These are phyloP conservation scores for Acorus gramineus DNA, from an alignment of 106 monocot species.

Conservation along the genomic window DNA sequence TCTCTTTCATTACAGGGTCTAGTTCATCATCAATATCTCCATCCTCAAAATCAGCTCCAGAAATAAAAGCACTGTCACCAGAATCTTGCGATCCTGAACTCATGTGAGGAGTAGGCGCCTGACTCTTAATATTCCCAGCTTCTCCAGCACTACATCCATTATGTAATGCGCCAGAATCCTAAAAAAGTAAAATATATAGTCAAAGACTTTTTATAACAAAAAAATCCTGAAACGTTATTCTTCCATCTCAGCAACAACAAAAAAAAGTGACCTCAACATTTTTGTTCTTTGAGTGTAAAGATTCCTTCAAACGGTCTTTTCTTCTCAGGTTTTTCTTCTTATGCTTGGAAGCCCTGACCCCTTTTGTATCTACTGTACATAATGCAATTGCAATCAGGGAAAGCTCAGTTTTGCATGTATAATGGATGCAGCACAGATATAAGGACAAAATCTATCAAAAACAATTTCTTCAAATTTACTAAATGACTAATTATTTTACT, in stretches of 20 bases:
- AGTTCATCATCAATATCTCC: constrained; percentile 54
- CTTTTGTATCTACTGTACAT: constrained; percentile 12
- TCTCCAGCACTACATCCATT: not conserved
- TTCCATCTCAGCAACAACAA: no score
- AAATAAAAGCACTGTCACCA: constrained; percentile 26
- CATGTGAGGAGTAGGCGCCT: constrained; percentile 10
- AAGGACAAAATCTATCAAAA: no score
- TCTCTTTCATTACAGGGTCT: constrained; percentile 55
- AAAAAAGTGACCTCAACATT: constrained; percentile 2
- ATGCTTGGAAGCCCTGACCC: constrained; percentile 13
- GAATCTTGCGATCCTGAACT: constrained; percentile 15
- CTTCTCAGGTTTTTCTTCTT: constrained; percentile 35
- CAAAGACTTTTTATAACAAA: no score
- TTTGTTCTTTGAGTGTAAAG: constrained; percentile 5
- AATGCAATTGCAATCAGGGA: no score
- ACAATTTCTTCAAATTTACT: no score
- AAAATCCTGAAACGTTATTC: no score
- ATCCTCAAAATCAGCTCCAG: constrained; percentile 37
- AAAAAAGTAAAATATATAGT: not conserved
- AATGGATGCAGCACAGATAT: no score
- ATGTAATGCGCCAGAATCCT: not conserved
- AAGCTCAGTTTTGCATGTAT: no score
- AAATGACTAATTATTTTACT: no score
- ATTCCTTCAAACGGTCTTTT: constrained; percentile 21
- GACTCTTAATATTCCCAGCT: no score